phyloP scores from a whole-genome alignment of 2,329 filamentous ascomycete species.

The Botrytis porri region DNA sequence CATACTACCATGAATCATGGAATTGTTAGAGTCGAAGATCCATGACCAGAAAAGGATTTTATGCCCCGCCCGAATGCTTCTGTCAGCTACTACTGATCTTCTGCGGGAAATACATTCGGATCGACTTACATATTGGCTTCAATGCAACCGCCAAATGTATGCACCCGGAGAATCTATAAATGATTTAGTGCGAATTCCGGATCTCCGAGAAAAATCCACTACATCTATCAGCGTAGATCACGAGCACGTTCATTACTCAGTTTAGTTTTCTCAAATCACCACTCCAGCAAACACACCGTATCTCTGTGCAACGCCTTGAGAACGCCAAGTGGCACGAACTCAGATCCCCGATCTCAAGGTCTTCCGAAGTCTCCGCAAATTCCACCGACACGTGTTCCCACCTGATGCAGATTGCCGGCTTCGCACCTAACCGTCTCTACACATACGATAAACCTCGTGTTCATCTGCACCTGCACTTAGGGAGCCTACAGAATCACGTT shows the following conservation, averaged over 20 bases:
- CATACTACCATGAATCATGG: background rate
- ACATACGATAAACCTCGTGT: slow-evolving; percentile 17
- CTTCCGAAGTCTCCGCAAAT: slow-evolving; percentile 12
- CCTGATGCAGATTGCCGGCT: slow-evolving; percentile 13
- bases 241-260: background rate
- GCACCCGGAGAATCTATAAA: too few relatives aligned
- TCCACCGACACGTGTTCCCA: slow-evolving; percentile 19
- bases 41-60: background rate
- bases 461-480: slow-evolving; percentile 8
- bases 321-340: slow-evolving; percentile 5
- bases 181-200: background rate
- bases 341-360: slow-evolving; percentile 8
- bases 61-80: background rate
- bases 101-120: background rate
- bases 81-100: background rate
- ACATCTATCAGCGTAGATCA: background rate
- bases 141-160: background rate
- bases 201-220: slow-evolving; percentile 2
- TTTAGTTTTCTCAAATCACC: background rate
- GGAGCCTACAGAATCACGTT: slow-evolving; percentile 18
- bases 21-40: background rate
- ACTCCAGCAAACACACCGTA: slow-evolving; percentile 6
- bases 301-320: slow-evolving; percentile 1
- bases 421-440: slow-evolving; percentile 17
- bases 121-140: background rate